Conservation (phyloP, 1,284 basidiomycete species). For the Boletellus deceptivus region DNA sequence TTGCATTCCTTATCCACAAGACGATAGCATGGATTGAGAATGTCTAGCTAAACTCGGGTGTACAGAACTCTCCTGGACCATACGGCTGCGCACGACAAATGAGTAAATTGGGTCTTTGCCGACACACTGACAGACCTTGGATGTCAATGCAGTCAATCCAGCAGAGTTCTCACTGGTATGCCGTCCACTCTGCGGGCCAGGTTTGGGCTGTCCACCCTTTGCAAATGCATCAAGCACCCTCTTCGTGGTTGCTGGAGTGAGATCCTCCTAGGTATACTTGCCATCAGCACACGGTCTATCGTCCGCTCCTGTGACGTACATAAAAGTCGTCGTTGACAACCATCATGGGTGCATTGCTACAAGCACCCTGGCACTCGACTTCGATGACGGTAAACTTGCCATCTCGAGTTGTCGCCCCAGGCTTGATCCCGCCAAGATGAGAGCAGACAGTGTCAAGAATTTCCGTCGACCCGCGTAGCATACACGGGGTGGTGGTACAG, state of each 20-base stretch:
- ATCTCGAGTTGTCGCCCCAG: slow-evolving; percentile 91
- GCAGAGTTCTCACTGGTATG: slow-evolving; percentile 89
- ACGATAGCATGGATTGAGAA: slow-evolving; percentile 1
- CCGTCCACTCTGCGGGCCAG: slow-evolving; percentile 88
- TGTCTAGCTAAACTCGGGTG: slow-evolving; percentile 79
- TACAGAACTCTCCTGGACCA: slow-evolving; percentile 89
- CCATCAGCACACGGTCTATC: slow-evolving; percentile 2
- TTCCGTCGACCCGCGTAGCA: slow-evolving; percentile 89
- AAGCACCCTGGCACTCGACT: slow-evolving; percentile 98
- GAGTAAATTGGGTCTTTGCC: slow-evolving; percentile 5
- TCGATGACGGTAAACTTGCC: slow-evolving; percentile 98
- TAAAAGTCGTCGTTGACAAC: slow-evolving; percentile 97
- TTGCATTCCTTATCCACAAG: neutral
- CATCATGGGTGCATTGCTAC: slow-evolving; percentile 99
- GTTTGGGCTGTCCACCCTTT: slow-evolving; percentile 84
- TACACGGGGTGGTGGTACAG: slow-evolving; percentile 98
- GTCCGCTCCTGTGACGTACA: slow-evolving; percentile 45
- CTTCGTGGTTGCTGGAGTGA: slow-evolving; percentile 89
- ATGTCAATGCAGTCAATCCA: slow-evolving; percentile 80
- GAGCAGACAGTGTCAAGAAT: slow-evolving; percentile 85
- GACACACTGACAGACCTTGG: slow-evolving; percentile 57
- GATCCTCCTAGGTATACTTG: slow-evolving; percentile 72
- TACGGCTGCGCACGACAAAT: slow-evolving; percentile 66
- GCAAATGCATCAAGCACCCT: slow-evolving; percentile 85
- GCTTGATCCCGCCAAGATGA: slow-evolving; percentile 81